Evolutionary conservation across 495 filamentous ascomycete species (phyloP).

Genomic region (Tuber borchii): DNA sequence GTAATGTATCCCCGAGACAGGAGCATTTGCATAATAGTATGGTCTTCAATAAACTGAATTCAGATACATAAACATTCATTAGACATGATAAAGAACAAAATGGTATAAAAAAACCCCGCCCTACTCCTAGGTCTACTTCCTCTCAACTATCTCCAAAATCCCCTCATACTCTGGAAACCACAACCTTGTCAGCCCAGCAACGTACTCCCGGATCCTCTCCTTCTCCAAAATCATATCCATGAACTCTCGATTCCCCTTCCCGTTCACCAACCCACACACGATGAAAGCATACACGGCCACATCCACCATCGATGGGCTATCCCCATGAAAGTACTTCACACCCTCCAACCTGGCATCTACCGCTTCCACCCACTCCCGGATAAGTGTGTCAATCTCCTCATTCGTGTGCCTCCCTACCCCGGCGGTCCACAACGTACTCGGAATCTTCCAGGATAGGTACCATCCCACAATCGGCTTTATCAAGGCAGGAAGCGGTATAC

Average conservation of each 20-base stretch:
- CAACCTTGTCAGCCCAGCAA: constrained; percentile 6
- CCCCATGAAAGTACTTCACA: constrained; percentile 22
- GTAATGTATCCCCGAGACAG: background rate
- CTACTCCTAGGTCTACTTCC: background rate
- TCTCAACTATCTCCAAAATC: constrained; percentile 10
- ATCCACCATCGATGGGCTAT: constrained; percentile 23
- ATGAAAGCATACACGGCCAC: constrained; percentile 13
- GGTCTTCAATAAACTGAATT: background rate
- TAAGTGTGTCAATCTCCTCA: constrained; percentile 8
- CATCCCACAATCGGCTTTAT: constrained; percentile 13
- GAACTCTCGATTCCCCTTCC: constrained; percentile 20
- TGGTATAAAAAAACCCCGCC: background rate
- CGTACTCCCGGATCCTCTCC: constrained; percentile 20
- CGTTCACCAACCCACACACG: background rate
- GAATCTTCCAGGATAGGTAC: constrained; percentile 16
- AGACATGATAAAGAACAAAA: background rate
- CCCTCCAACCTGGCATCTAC: constrained; percentile 21
- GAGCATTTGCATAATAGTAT: background rate
- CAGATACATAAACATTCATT: background rate
- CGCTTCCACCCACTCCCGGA: constrained; percentile 17
- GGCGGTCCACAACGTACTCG: constrained; percentile 11
- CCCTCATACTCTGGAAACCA: constrained; percentile 32
- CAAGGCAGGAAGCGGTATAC: background rate
- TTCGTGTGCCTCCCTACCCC: constrained; percentile 19
- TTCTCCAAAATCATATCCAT: constrained; percentile 10